These are phyloP conservation scores for Aphanomyces cochlioides DNA, from an alignment of 352 stramenopile genomes.

Conservation along the genomic window DNA sequence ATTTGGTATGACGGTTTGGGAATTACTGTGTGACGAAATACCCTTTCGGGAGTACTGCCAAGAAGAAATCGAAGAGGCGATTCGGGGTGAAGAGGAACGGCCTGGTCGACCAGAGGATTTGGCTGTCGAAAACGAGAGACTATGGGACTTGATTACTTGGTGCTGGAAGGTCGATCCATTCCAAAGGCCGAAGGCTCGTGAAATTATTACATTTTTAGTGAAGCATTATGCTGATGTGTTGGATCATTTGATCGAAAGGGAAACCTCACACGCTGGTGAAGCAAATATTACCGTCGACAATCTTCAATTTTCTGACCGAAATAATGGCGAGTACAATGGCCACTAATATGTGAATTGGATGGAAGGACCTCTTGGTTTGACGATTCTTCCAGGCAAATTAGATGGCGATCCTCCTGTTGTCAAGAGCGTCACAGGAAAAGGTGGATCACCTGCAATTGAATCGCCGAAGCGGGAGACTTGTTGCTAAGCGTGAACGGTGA, in stretches of 20 bases:
- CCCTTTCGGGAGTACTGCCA: no score
- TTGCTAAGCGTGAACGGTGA: slow-evolving; percentile 81
- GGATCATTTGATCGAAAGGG: slow-evolving; percentile 77
- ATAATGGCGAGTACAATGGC: slow-evolving; percentile 61
- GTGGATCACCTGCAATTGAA: slow-evolving; percentile 74
- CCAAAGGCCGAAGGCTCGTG: no score
- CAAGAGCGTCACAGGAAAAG: slow-evolving; percentile 83
- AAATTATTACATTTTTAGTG: no score
- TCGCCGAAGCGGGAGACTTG: slow-evolving; percentile 73
- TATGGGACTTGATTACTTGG: no score
- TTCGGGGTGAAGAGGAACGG: no score
- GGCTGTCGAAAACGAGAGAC: no score
- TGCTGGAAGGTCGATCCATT: no score
- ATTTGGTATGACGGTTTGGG: no score
- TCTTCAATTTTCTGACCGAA: slow-evolving; percentile 83
- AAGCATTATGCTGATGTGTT: no score
- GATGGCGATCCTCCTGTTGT: slow-evolving; percentile 77
- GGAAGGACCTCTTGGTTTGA: slow-evolving; percentile 74
- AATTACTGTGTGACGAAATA: no score
- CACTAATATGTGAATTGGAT: slow-evolving; percentile 79
- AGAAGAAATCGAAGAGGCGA: no score
- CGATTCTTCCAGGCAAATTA: slow-evolving; percentile 76
- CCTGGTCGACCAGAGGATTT: no score
- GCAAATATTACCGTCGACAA: slow-evolving; percentile 85
- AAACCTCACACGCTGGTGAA: slow-evolving; percentile 76